Conservation (phyloP, 2,329 filamentous ascomycete species). For the Venturia effusa region DNA sequence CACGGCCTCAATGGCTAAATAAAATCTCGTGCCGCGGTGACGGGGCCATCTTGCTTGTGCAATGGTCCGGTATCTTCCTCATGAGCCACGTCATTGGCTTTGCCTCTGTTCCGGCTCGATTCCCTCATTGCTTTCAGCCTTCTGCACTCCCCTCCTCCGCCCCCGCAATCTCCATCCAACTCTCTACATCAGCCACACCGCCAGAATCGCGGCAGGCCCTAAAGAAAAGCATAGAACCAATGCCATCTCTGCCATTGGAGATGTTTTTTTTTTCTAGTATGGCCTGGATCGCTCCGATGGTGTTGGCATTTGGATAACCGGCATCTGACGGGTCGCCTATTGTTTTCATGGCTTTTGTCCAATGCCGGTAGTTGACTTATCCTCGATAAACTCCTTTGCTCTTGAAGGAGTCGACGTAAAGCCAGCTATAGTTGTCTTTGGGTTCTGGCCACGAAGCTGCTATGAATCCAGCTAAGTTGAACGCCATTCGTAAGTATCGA, state of each 20-base stretch:
- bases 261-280: neutral
- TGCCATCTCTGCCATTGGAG: neutral
- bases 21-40: neutral
- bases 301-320: neutral
- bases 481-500: neutral
- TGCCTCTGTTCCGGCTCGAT: neutral
- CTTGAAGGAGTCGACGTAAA: neutral
- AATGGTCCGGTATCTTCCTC: neutral
- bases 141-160: neutral
- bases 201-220: neutral
- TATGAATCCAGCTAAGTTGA: neutral
- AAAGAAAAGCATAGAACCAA: neutral
- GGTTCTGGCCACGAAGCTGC: neutral
- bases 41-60: neutral
- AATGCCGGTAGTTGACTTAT: neutral
- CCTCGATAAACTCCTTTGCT: neutral
- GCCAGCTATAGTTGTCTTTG: neutral
- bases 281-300: neutral
- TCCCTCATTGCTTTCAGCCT: neutral
- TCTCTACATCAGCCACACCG: neutral
- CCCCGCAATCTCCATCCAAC: neutral
- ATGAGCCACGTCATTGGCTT: neutral
- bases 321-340: neutral
- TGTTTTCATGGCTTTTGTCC: neutral
- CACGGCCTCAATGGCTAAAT: neutral